Evolutionary conservation across 768 basidiomycete species (phyloP), one percentile per base, ranked within the genome.

Genomic region (Kwoniella dejecticola): DNA sequence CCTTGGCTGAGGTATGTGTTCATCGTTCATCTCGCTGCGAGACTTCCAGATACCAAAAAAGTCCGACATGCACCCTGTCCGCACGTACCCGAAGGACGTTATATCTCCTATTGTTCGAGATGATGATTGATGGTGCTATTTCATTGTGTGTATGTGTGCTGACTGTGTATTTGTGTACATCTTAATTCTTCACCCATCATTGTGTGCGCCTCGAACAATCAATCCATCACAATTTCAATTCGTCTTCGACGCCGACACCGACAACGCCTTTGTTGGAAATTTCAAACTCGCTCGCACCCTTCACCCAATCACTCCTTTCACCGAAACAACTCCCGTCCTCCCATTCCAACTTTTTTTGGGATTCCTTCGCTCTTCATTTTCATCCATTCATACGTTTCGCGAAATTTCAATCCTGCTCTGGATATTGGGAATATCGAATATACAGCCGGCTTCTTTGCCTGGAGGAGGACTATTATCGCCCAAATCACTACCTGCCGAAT

Each of bases 1-100:
- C 69, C 4, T 31, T 71, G 47, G 41, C 63, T 26, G 69, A 71
- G 66, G 69, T 71, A 56, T 53, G 69, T 68, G 24, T 15, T 23
- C 24, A 24, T 31, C 23, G n/a, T 11, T 17, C 6, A 36, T 7
- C 33, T n/a, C n/a, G n/a, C n/a, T n/a, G 15, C 15, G 17, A 42
- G 5, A 42, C 5, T 13, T n/a, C 10, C 44, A 19, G 29, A 23
- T 13, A 31, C n/a, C 52, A 30, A 31, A 62, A 36, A 41, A 52
- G 52, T 54, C 42, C 30, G 48, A 50, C 30, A 31, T 50, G 15
- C 41, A 8, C 15, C 17, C 19, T 27, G 29, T 56, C 48, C 57
- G 57, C 57, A 59, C 26, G 57, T 36, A 8, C 48, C 57, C 57
- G 57, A 50, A 23, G 26, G 30, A 13, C 7, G 15, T 30, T 46